Evolutionary conservation across 2,329 filamentous ascomycete genomes (phyloP).

Genomic region (Ilyonectria sp.): DNA sequence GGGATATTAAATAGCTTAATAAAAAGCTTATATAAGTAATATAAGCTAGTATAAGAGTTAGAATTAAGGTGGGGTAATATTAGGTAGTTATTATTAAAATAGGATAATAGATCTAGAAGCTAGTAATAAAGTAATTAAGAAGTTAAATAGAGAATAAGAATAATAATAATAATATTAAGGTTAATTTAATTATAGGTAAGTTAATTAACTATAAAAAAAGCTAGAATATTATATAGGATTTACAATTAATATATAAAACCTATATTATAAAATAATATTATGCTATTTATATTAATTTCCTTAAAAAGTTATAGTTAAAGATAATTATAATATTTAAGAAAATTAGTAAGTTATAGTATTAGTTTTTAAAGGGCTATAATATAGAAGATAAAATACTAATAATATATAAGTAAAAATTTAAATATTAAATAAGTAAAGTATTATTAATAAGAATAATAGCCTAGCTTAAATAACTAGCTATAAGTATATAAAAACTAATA

Average conservation of each 20-base stretch:
- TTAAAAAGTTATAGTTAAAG: slow-evolving; percentile 3
- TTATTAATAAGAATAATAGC: too few relatives aligned
- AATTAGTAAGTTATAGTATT: slow-evolving; percentile 16
- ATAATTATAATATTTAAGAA: slow-evolving; percentile 15
- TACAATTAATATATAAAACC: not conserved
- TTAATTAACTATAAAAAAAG: not conserved
- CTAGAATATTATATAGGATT: slow-evolving; percentile 16
- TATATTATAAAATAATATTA: slow-evolving; percentile 3
- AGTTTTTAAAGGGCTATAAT: not conserved
- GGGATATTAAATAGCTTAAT: not conserved
- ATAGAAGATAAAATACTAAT: too few relatives aligned
- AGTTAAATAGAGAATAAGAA: not conserved
- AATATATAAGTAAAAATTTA: too few relatives aligned
- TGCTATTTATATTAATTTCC: slow-evolving; percentile 7
- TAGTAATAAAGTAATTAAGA: slow-evolving; percentile 6
- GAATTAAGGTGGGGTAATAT: not conserved
- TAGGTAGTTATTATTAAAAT: not conserved
- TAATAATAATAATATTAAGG: slow-evolving; percentile 14
- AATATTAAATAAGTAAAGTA: too few relatives aligned
- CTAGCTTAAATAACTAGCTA: too few relatives aligned
- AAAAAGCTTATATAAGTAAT: not conserved
- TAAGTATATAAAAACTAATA: too few relatives aligned
- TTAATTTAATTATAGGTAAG: slow-evolving; percentile 10
- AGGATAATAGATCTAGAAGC: not conserved
- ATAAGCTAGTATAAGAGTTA: not conserved